phyloP scores from a whole-genome alignment of 2,329 filamentous ascomycete genomes.

The Penicillium sp. region DNA sequence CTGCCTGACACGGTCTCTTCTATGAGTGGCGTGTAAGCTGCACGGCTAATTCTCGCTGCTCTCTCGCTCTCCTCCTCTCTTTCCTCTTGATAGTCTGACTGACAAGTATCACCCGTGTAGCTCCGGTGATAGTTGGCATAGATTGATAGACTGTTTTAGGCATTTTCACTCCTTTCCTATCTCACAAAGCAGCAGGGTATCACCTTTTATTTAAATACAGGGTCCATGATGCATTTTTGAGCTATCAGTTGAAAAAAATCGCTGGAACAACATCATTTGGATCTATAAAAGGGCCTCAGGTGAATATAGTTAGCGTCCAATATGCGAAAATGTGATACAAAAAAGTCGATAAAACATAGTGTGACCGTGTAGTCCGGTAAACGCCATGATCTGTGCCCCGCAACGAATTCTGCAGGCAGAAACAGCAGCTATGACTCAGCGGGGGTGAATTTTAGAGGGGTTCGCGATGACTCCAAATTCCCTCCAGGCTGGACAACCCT shows the following conservation, averaged over 20 bases:
- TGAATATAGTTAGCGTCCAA: not conserved
- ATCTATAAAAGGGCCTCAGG: not conserved
- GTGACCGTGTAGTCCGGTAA: not conserved
- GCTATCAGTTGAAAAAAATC: not conserved
- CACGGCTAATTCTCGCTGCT: not conserved
- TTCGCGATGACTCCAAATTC: slow-evolving; percentile 10
- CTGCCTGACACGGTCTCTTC: not conserved
- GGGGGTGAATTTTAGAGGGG: slow-evolving; percentile 17
- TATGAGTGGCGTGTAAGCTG: no score
- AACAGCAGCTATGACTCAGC: slow-evolving; percentile 27
- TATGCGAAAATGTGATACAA: not conserved
- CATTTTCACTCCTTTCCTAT: no score
- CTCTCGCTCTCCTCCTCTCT: not conserved
- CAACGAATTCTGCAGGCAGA: slow-evolving; percentile 20
- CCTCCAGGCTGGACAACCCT: not conserved
- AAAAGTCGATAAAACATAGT: not conserved
- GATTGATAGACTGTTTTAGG: not conserved
- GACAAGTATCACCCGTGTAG: not conserved
- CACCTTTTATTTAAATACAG: no score
- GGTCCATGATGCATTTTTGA: not conserved
- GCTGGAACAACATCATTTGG: no score
- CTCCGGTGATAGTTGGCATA: not conserved
- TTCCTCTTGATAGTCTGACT: not conserved
- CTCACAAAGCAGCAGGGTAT: no score
- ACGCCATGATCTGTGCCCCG: not conserved